Conservation (phyloP, 345 rosid genomes). For the Lenwebbia sp. region DNA sequence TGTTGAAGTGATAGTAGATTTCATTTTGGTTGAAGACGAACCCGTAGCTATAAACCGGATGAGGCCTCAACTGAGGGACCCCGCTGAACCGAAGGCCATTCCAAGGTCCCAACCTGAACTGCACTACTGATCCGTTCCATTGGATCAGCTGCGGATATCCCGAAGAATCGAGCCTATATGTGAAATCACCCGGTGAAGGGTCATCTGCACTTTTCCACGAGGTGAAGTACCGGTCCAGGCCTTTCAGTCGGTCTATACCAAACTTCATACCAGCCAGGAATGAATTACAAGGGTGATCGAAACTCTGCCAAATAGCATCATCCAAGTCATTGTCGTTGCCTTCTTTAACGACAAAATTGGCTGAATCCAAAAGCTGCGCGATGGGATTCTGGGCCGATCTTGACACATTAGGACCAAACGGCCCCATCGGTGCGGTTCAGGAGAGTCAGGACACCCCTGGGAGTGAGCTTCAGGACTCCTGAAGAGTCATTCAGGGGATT, state of each 20-base stretch:
- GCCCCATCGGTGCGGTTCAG: background rate
- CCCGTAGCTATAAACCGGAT: constrained; percentile 2
- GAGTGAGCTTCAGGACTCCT: constrained; percentile 16
- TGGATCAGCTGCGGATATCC: constrained; percentile 21
- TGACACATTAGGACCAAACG: constrained; percentile 15
- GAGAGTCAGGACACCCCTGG: constrained; percentile 4
- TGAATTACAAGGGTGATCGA: constrained; percentile 42
- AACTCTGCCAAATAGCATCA: constrained; percentile 36
- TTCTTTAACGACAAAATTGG: constrained; percentile 34
- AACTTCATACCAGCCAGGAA: constrained; percentile 43
- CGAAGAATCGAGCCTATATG: constrained; percentile 4
- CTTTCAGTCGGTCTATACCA: constrained; percentile 22
- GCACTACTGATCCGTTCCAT: background rate
- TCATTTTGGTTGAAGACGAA: constrained; percentile 12
- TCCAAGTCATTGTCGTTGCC: background rate
- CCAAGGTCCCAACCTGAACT: constrained; percentile 34
- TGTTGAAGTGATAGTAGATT: constrained; percentile 13
- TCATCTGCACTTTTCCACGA: constrained; percentile 33
- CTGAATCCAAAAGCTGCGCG: constrained; percentile 23
- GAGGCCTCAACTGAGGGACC: constrained; percentile 11
- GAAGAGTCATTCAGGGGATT: constrained; percentile 27
- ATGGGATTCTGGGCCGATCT: constrained; percentile 3
- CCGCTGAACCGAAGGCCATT: constrained; percentile 36
- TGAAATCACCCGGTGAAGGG: constrained; percentile 25
- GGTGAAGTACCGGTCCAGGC: constrained; percentile 12